phyloP scores from a whole-genome alignment of 1,284 basidiomycete genomes.

The Malassezia obtusa region DNA sequence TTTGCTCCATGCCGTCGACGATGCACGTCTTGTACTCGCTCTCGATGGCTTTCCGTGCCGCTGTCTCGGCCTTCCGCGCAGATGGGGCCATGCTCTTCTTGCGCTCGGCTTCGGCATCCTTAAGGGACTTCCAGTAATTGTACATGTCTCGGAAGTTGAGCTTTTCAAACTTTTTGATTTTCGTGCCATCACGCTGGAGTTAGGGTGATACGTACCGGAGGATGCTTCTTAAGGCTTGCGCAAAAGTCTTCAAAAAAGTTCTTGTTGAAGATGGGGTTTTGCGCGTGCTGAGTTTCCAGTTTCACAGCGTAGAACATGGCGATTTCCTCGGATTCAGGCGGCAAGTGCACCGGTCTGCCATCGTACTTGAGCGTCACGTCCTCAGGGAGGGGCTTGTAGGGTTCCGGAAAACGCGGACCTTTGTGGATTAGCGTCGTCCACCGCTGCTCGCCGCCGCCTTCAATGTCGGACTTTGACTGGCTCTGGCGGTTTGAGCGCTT shows the following conservation, averaged over 20 bases:
- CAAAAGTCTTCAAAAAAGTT: slow-evolving; percentile 95
- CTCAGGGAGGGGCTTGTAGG: slow-evolving; percentile 75
- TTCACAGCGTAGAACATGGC: slow-evolving; percentile 92
- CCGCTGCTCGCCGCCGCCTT: slow-evolving; percentile 51
- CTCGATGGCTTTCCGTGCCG: slow-evolving; percentile 78
- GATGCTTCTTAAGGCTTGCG: slow-evolving; percentile 65
- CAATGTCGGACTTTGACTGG: slow-evolving; percentile 25
- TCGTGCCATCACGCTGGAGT: slow-evolving; percentile 54
- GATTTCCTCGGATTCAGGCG: slow-evolving; percentile 84
- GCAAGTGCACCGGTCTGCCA: slow-evolving; percentile 68
- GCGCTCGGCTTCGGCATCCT: slow-evolving; percentile 76
- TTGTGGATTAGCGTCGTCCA: slow-evolving; percentile 89
- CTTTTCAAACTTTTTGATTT: slow-evolving; percentile 66
- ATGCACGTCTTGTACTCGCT: slow-evolving; percentile 72
- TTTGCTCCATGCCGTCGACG: slow-evolving; percentile 91
- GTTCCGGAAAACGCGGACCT: slow-evolving; percentile 90
- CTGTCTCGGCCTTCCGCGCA: slow-evolving; percentile 55
- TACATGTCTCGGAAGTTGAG: slow-evolving; percentile 95
- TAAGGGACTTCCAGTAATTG: slow-evolving; percentile 59
- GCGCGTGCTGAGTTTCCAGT: slow-evolving; percentile 83
- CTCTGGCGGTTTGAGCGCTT: slow-evolving; percentile 15
- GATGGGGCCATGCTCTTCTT: slow-evolving; percentile 69
- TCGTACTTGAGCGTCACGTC: slow-evolving; percentile 91
- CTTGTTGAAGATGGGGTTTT: slow-evolving; percentile 77
- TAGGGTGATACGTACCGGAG: slow-evolving; percentile 53